Percentiles rank a stretch among this genome's conserved stretches.
phyloP scores from a whole-genome alignment of 768 basidiomycete species.

The Serendipita indica region DNA sequence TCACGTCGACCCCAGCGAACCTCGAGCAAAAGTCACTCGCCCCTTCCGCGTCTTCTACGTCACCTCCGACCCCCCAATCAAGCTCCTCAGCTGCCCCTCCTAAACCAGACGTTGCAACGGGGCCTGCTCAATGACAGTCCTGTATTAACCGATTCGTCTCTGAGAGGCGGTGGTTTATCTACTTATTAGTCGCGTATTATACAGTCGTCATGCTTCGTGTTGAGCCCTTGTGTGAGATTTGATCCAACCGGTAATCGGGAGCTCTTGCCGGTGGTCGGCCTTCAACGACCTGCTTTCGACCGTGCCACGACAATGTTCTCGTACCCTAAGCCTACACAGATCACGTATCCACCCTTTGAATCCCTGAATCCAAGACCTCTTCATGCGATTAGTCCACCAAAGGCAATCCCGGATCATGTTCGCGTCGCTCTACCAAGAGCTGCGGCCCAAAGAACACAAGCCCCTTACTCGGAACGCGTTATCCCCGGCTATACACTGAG shows the following conservation, averaged over 20 bases:
- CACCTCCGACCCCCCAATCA: too few species aligned
- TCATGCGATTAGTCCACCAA: not conserved
- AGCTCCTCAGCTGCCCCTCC: too few species aligned
- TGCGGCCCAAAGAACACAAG: not conserved
- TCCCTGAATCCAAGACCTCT: not conserved
- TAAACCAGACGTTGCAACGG: too few species aligned
- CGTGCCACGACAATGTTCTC: not conserved
- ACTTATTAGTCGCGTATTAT: too few species aligned
- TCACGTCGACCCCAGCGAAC: not conserved
- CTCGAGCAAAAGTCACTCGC: not conserved
- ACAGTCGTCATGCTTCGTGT: too few species aligned
- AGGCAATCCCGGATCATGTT: not conserved
- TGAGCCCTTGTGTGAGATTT: too few species aligned
- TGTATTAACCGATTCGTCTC: too few species aligned
- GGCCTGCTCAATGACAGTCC: too few species aligned
- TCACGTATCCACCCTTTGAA: not conserved
- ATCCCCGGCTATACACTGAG: conserved; percentile 3
- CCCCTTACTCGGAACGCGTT: not conserved
- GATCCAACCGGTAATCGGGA: too few species aligned
- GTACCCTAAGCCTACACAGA: not conserved
- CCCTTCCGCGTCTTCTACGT: not conserved
- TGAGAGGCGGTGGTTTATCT: too few species aligned
- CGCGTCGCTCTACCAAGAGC: not conserved
- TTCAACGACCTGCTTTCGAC: too few species aligned
- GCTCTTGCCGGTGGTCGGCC: too few species aligned